Conservation (phyloP, 768 basidiomycete species). For the Termitomyces sp. region DNA sequence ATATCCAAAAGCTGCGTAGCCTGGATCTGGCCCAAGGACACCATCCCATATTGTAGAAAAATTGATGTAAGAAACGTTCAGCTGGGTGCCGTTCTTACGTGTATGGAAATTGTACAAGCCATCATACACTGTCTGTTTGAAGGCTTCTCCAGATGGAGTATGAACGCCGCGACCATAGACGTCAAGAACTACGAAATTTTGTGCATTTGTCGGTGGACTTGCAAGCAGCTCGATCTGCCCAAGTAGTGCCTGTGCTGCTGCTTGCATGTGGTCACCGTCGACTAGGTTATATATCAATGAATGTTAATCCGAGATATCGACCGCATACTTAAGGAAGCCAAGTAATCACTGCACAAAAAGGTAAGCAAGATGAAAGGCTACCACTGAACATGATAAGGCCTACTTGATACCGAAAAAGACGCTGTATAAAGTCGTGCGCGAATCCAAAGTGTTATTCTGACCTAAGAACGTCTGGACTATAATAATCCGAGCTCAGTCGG, state of each 20-base stretch:
- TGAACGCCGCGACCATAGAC: constrained; percentile 42
- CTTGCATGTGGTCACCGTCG: constrained; percentile 40
- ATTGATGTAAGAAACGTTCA: constrained; percentile 40
- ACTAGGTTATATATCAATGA: background rate
- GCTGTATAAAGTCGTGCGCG: constrained; percentile 42
- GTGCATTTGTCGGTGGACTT: constrained; percentile 42
- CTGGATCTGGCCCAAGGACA: constrained; percentile 36
- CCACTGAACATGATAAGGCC: constrained; percentile 6
- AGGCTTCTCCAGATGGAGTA: constrained; percentile 36
- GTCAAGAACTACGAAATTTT: constrained; percentile 43
- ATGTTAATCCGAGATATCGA: background rate
- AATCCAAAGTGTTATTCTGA: constrained; percentile 38
- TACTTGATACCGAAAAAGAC: constrained; percentile 54
- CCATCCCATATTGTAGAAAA: constrained; percentile 46
- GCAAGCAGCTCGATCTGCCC: constrained; percentile 40
- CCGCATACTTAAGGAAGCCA: constrained; percentile 32
- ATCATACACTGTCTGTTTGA: constrained; percentile 38
- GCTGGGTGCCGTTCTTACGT: constrained; percentile 15
- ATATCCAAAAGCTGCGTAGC: constrained; percentile 44
- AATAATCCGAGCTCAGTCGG: background rate
- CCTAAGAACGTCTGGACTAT: constrained; percentile 36
- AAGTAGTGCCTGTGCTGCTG: constrained; percentile 38
- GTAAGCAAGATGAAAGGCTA: background rate
- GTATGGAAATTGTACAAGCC: constrained; percentile 31
- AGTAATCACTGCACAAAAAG: constrained; percentile 29